phyloP scores from a whole-genome alignment of 106 monocot genomes.

The Apostasia ramifera region DNA sequence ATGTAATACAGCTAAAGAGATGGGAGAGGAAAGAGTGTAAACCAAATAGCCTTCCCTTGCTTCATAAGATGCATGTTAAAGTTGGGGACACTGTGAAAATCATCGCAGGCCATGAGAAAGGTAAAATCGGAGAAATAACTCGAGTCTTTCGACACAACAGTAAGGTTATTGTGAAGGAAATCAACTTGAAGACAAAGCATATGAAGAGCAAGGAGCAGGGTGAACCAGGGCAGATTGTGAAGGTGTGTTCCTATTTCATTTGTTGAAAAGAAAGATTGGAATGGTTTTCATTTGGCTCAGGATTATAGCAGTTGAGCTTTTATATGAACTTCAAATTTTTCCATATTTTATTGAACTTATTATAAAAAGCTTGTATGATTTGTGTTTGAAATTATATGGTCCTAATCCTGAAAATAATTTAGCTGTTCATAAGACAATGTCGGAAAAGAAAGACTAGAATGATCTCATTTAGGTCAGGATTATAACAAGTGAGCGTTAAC shows the following conservation, averaged over 20 bases:
- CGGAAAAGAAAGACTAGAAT: no score
- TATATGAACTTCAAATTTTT: no score
- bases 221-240: slow-evolving; percentile 80
- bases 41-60: slow-evolving; percentile 83
- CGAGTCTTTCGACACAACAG: slow-evolving; percentile 69
- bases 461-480: no score
- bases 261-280: not conserved
- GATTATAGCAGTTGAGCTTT: no score
- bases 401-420: no score
- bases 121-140: slow-evolving; percentile 79
- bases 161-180: slow-evolving; percentile 75
- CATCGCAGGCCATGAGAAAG: slow-evolving; percentile 82
- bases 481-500: no score
- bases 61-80: slow-evolving; percentile 98
- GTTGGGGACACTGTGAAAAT: slow-evolving; percentile 90
- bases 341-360: no score
- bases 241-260: slow-evolving; percentile 26
- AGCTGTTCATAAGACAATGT: no score
- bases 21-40: slow-evolving; percentile 97
- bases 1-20: slow-evolving; percentile 59
- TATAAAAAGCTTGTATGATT: no score
- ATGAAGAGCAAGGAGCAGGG: slow-evolving; percentile 87
- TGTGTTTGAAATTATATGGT: no score
- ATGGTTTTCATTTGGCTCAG: no score
- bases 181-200: slow-evolving; percentile 93